Conservation (phyloP, 1,284 basidiomycete genomes). For the Cryptococcus sp. region DNA sequence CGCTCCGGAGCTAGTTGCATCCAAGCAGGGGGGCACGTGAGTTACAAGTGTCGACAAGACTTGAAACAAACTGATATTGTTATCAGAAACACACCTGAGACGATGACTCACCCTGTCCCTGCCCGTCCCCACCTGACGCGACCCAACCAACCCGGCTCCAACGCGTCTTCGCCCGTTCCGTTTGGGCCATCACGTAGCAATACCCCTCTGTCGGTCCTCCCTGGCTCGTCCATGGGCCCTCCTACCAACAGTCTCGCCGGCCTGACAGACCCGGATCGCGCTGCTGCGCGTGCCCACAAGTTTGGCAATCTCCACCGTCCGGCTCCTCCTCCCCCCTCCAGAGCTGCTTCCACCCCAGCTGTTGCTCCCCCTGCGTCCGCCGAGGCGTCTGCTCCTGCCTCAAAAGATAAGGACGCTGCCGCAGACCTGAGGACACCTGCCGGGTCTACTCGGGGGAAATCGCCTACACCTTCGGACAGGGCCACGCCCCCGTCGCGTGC, state of each 20-base stretch:
- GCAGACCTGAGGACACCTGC: background rate
- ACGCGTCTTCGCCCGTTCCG: too few relatives aligned
- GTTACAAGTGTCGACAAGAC: too few relatives aligned
- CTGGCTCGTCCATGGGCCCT: conserved; percentile 28
- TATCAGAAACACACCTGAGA: too few relatives aligned
- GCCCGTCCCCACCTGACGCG: too few relatives aligned
- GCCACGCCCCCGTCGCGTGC: conserved; percentile 11
- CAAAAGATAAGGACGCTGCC: too few relatives aligned
- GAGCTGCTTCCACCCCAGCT: conserved; percentile 6
- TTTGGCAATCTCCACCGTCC: conserved; percentile 30
- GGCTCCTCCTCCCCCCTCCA: conserved; percentile 15
- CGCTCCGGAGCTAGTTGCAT: too few relatives aligned
- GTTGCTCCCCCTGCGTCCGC: background rate
- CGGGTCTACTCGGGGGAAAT: conserved; percentile 5
- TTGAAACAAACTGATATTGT: too few relatives aligned
- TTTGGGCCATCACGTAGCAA: background rate
- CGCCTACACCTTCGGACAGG: conserved; percentile 12
- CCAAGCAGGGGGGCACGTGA: too few relatives aligned
- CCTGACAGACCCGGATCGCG: conserved; percentile 32
- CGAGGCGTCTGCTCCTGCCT: background rate
- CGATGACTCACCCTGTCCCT: too few relatives aligned
- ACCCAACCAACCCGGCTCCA: too few relatives aligned
- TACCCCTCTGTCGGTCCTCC: background rate
- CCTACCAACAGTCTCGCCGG: conserved; percentile 12
- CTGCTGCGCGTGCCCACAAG: conserved; percentile 34